These are phyloP conservation scores for Moesziomyces parantarcticus DNA, from an alignment of 1,284 basidiomycete genomes.

Conservation along the genomic window DNA sequence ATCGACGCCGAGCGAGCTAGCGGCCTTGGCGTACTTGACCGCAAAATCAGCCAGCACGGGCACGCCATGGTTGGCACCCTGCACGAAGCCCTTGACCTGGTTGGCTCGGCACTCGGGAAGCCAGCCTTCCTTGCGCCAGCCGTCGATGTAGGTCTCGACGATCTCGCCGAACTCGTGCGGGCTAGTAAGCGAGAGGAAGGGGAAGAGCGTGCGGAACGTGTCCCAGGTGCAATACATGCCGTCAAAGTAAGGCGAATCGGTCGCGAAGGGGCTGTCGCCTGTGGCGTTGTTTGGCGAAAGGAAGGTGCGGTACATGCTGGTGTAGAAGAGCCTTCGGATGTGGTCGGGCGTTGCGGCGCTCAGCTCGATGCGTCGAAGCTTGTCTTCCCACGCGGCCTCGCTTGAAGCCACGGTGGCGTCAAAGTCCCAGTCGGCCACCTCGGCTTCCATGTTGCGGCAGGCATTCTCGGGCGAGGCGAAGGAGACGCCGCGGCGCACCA, in stretches of 20 bases:
- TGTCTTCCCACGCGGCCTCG: constrained; percentile 53
- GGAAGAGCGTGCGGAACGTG: constrained; percentile 56
- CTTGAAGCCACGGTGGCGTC: constrained; percentile 35
- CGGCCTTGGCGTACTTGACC: constrained; percentile 52
- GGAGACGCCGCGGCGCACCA: constrained; percentile 51
- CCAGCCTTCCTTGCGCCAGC: constrained; percentile 54
- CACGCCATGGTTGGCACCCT: constrained; percentile 55
- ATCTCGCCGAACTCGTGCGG: constrained; percentile 57
- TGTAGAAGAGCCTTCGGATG: constrained; percentile 56
- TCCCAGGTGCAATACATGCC: constrained; percentile 56
- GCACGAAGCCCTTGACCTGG: constrained; percentile 49
- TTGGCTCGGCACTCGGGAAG: constrained; percentile 63
- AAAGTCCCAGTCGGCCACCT: constrained; percentile 53
- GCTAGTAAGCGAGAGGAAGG: constrained; percentile 53
- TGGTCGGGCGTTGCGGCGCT: constrained; percentile 44
- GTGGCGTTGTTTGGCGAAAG: constrained; percentile 63
- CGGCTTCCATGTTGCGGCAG: constrained; percentile 56
- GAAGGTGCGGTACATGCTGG: constrained; percentile 59
- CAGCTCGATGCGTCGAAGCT: constrained; percentile 55
- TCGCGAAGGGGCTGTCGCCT: constrained; percentile 31
- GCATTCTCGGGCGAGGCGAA: constrained; percentile 56
- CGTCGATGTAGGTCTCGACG: constrained; percentile 61
- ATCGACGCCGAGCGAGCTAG: constrained; percentile 39
- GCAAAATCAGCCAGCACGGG: constrained; percentile 56
- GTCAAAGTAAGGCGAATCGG: constrained; percentile 50